Evolutionary conservation across 2,329 filamentous ascomycete genomes (phyloP), one percentile per base, ranked within the genome.

Genomic region (Fusarium incarnatum): DNA sequence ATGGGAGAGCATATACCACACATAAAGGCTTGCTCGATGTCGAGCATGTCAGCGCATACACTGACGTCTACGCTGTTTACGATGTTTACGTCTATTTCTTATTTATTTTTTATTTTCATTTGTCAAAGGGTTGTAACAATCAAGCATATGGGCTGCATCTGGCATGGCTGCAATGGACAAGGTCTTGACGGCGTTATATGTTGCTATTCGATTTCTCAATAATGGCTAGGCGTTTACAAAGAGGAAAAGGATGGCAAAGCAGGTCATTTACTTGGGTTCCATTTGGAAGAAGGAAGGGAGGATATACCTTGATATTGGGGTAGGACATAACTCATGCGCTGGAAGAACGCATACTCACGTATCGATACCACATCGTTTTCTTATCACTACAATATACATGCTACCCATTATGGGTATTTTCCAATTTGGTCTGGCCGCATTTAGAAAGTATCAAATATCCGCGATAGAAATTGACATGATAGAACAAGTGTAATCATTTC

Each of bases 301-400:
- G 50, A 70, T 72, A 72, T 72, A 72, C 68, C 69, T 70, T 61
- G 62, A 44, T 58, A 54, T 67, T 61, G 34, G 62, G 56, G 48
- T 47, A 63, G 49, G 41, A 44, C 37, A 67, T n/a, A 61, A 56
- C 20, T 64, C 50, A 73, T 73, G 72, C 68, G 72, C 68, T 57
- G 46, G 49, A 64, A 61, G 60, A 67, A 64, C 65, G 63, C 72
- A 73, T 60, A 55, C 56, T 44, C 55, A 70, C 70, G 56, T 73
- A 68, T 66, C 73, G 72, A 74, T 74, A 75, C 72, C 72, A 73
- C 72, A 62, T 72, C 73, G 68, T 72, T 60, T 68, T 61, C 64
- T 73, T 65, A 44, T 47, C 54, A 62, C 45, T 67, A 45, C 46
- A 58, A 57, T 28, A 62, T 66, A 70, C 27, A 67, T 49, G 44